Evolutionary conservation across 139 green algal species (phyloP), one percentile per base, ranked within the genome.

Genomic region (Yamagishiella unicocca): DNA sequence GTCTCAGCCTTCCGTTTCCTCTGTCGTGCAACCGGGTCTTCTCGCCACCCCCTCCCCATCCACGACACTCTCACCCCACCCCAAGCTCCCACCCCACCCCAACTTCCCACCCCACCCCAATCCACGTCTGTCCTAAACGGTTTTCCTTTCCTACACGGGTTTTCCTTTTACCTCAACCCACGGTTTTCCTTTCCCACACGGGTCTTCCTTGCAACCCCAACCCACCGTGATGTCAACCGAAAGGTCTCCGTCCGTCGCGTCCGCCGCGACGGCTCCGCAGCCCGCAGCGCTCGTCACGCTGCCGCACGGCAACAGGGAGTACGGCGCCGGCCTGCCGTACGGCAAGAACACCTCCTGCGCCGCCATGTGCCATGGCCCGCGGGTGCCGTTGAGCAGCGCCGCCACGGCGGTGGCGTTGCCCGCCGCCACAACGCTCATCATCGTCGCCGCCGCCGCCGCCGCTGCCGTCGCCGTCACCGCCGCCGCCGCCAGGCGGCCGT

Each of bases 271-370:
- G 2, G 82, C 82, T 35, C 82, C 82, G 35, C 82, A 87, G 25
- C 40, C 46, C 7, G 21, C 21, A 9, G 68, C 2, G 35, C 43
- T 31, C 25, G 2, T 29, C 25, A 81, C 27, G 10, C 7, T 27
- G 4, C 10, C 50, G 67, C 82, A 87, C 37, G 82, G 82, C 82
- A 87, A 50, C 31, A 87, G 61, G 25, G 82, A 87, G 67, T 87
- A 87, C 35, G 82, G 67, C 37, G 82, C 67, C 29, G 67, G 67
- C 25, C 14, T 43, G 27, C 82, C 82, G 82, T 87, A 87, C 82
- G 66, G 67, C 67, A 87, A n/a, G 6, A 31, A 37, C 1, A 81
- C 5, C 33, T 17, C 17, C 46, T 45, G 45, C 0, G 10, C 7
- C 12, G 10, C 38, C 27, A 61, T 27, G 50, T 81, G 71, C n/a